phyloP scores from a whole-genome alignment of 2,329 filamentous ascomycete genomes.

The Trichothecium roseum region DNA sequence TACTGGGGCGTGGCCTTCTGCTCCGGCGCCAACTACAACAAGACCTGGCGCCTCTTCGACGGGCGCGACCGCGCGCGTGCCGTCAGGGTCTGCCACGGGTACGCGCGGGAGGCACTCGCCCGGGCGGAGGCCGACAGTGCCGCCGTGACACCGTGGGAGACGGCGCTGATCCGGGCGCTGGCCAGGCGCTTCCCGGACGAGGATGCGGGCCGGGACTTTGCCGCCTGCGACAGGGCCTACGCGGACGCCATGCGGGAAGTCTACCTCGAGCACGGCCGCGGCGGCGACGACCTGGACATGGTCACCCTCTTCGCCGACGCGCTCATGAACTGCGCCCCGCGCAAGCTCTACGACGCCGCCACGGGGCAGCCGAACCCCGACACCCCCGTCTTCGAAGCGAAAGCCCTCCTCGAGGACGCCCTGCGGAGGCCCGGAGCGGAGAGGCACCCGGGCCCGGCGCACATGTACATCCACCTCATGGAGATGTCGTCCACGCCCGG shows the following conservation, averaged over 20 bases:
- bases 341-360: constrained; percentile 8
- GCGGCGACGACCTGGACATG: constrained; percentile 7
- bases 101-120: constrained; percentile 6
- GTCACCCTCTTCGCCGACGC: constrained; percentile 10
- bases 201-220: constrained; percentile 4
- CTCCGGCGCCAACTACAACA: constrained; percentile 42
- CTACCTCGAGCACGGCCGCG: too few relatives aligned
- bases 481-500: constrained; percentile 14
- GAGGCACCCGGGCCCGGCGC: constrained; percentile 10
- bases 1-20: constrained; percentile 45
- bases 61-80: constrained; percentile 6
- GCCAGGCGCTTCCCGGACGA: constrained; percentile 7
- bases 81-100: constrained; percentile 3
- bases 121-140: too few relatives aligned
- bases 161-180: constrained; percentile 9
- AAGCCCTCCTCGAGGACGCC: constrained; percentile 6
- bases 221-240: constrained; percentile 7
- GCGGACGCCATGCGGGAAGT: constrained; percentile 11
- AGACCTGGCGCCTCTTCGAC: constrained; percentile 12
- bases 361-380: constrained; percentile 6
- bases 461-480: constrained; percentile 15
- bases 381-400: constrained; percentile 8
- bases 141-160: constrained; percentile 5
- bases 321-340: constrained; percentile 11
- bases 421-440: constrained; percentile 6